phyloP scores from a whole-genome alignment of 2,329 filamentous ascomycete genomes.

The Paecilomyces sp. region DNA sequence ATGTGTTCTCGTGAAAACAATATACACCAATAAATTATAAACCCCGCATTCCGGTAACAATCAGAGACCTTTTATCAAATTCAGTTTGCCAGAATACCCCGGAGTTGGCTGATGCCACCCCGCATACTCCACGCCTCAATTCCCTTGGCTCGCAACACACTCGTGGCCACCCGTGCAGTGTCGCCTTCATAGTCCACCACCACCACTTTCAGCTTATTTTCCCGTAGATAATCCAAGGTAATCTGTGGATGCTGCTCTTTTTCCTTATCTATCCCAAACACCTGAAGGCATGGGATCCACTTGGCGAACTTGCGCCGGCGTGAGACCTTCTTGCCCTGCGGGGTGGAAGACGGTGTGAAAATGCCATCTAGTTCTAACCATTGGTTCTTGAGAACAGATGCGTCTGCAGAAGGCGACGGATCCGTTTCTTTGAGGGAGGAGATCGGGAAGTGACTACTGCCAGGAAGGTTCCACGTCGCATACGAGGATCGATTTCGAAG shows the following conservation, averaged over 20 bases:
- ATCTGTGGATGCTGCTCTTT: slow-evolving; percentile 3
- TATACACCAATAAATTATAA: neutral
- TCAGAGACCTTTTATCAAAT: neutral
- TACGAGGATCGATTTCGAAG: neutral
- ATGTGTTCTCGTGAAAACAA: neutral
- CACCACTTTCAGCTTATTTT: slow-evolving; percentile 33
- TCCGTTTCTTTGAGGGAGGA: neutral
- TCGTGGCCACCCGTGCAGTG: slow-evolving; percentile 47
- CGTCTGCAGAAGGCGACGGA: slow-evolving; percentile 39
- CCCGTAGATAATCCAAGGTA: slow-evolving; percentile 4
- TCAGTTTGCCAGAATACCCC: neutral
- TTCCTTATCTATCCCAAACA: neutral
- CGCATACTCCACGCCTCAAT: slow-evolving; percentile 41
- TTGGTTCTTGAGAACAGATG: slow-evolving; percentile 35
- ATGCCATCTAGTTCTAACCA: slow-evolving; percentile 43
- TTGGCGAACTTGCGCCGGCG: neutral
- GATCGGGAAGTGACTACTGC: slow-evolving; percentile 22
- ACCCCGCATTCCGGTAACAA: neutral
- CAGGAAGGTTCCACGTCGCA: slow-evolving; percentile 5
- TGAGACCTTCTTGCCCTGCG: slow-evolving; percentile 5
- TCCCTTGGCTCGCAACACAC: slow-evolving; percentile 46
- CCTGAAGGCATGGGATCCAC: neutral
- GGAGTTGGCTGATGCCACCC: slow-evolving; percentile 26
- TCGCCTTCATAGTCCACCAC: slow-evolving; percentile 51
- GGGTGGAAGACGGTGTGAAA: slow-evolving; percentile 23